Conservation (phyloP, 2,329 filamentous ascomycete species). For the Diplodia intermedia region DNA sequence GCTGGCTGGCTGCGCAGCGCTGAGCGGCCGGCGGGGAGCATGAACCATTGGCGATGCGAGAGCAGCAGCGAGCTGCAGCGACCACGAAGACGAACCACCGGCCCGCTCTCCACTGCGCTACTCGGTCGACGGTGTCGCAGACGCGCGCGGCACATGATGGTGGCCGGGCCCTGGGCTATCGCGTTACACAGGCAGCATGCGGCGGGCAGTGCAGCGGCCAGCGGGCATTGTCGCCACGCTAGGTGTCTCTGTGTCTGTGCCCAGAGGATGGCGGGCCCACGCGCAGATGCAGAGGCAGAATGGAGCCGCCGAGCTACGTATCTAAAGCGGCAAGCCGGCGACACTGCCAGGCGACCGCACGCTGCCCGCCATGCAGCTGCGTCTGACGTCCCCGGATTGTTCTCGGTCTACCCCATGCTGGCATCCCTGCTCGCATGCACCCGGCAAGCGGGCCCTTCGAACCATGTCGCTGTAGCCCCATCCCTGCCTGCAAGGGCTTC, state of each 20-base stretch:
- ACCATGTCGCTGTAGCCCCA: slow-evolving; percentile 25
- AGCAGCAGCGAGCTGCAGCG: slow-evolving; percentile 23
- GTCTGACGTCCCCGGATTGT: slow-evolving; percentile 29
- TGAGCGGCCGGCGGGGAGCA: slow-evolving; percentile 1
- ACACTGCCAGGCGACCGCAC: slow-evolving; percentile 22
- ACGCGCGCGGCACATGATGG: slow-evolving; percentile 23
- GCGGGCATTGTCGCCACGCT: slow-evolving; percentile 15
- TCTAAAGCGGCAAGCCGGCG: slow-evolving; percentile 29
- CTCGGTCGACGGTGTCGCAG: slow-evolving; percentile 15
- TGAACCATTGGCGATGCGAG: slow-evolving; percentile 14
- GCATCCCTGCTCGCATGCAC: slow-evolving; percentile 19
- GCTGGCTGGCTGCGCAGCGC: slow-evolving; percentile 11
- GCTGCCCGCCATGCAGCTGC: slow-evolving; percentile 8
- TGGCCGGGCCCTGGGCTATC: neutral
- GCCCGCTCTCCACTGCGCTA: neutral
- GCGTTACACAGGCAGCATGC: slow-evolving; percentile 21
- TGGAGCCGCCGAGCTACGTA: slow-evolving; percentile 28
- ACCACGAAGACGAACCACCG: slow-evolving; percentile 11
- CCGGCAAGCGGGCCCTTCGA: slow-evolving; percentile 23
- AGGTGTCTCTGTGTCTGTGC: slow-evolving; percentile 21
- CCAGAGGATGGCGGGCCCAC: slow-evolving; percentile 12
- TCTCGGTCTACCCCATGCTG: slow-evolving; percentile 11
- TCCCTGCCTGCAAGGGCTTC: slow-evolving; percentile 29
- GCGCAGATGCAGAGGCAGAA: slow-evolving; percentile 22
- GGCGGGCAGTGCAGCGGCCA: slow-evolving; percentile 9